Conservation (phyloP, 345 rosid species). For the Acer negundo region DNA sequence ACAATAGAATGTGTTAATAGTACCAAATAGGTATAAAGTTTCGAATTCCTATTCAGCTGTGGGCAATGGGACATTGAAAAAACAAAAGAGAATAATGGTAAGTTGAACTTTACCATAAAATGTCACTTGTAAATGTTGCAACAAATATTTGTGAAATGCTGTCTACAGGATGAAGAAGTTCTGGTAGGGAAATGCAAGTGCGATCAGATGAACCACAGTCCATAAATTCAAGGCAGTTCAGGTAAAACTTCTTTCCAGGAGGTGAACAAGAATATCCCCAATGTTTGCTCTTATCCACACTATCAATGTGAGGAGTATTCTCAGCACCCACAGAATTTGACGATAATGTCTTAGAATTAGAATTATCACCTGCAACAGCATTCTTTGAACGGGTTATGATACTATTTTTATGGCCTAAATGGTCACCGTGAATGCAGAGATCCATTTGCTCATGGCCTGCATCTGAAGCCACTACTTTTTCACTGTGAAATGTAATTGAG, state of each 20-base stretch:
- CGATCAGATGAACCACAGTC: constrained; percentile 39
- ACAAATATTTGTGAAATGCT: constrained; percentile 64
- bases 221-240: constrained; percentile 66
- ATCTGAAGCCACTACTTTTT: constrained; percentile 19
- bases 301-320: constrained; percentile 21
- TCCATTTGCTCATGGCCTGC: constrained; percentile 16
- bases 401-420: constrained; percentile 25
- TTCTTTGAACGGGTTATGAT: constrained; percentile 20
- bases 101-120: constrained; percentile 54
- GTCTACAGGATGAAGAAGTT: constrained; percentile 74
- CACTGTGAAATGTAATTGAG: constrained; percentile 17
- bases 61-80: background rate
- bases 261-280: constrained; percentile 27
- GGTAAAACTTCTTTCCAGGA: constrained; percentile 73
- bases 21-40: background rate
- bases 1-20: background rate
- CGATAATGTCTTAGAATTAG: constrained; percentile 8
- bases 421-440: constrained; percentile 21
- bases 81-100: background rate
- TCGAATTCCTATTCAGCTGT: background rate
- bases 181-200: constrained; percentile 62
- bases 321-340: constrained; percentile 22
- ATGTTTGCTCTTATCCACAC: constrained; percentile 18
- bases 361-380: constrained; percentile 10
- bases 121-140: constrained; percentile 89